Evolutionary conservation across 768 basidiomycete genomes (phyloP).

Genomic region (Pholiota molesta): DNA sequence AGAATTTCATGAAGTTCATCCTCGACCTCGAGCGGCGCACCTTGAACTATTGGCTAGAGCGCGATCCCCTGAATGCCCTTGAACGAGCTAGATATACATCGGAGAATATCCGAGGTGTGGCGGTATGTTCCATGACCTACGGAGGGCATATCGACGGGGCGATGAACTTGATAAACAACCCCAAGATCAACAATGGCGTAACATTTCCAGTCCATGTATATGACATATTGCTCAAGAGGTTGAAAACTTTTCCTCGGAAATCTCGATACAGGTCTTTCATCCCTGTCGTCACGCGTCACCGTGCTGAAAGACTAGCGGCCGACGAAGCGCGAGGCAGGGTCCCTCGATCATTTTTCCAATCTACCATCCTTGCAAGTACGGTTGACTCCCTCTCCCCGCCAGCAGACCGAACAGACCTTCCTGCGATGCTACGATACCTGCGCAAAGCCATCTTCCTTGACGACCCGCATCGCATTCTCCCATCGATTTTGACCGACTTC

Average conservation of each 20-base stretch:
- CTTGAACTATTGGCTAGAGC: neutral
- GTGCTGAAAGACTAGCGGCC: neutral
- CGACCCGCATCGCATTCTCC: neutral
- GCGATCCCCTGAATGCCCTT: neutral
- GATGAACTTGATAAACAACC: neutral
- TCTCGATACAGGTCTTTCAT: neutral
- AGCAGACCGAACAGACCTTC: neutral
- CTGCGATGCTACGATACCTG: slow-evolving; percentile 2
- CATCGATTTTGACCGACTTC: neutral
- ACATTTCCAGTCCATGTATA: neutral
- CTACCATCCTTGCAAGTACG: too few relatives aligned
- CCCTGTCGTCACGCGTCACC: neutral
- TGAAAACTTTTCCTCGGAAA: neutral
- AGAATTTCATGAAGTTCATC: neutral
- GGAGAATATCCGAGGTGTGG: neutral
- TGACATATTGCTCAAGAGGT: neutral
- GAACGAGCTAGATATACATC: neutral
- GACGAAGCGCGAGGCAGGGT: neutral
- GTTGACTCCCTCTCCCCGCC: neutral
- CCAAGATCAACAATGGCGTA: neutral
- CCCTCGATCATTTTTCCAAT: neutral
- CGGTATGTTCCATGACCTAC: neutral
- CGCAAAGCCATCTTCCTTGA: neutral
- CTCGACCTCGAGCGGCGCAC: neutral
- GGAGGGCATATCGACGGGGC: neutral